Evolutionary conservation across 192 early-diverging fungal species (phyloP).

Genomic region (Kickxella alabastrina): DNA sequence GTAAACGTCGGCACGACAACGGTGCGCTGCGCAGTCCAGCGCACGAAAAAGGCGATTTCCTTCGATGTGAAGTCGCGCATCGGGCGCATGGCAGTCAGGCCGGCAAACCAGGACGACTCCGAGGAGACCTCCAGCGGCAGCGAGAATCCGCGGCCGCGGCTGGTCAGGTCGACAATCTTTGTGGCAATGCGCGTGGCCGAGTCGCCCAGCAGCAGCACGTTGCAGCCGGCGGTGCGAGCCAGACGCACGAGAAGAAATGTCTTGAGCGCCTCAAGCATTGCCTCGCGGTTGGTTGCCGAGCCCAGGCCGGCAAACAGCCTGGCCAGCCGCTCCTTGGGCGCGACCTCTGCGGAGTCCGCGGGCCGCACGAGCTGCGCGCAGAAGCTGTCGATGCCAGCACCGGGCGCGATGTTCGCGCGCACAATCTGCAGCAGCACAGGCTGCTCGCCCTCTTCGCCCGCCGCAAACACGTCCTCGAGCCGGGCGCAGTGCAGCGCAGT

Average conservation of each 20-base stretch:
- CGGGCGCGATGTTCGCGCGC: slow-evolving; percentile 9
- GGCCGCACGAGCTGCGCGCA: slow-evolving; percentile 14
- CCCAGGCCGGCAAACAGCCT: slow-evolving; percentile 54
- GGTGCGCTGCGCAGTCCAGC: slow-evolving; percentile 36
- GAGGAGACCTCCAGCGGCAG: slow-evolving; percentile 71
- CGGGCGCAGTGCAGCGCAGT: slow-evolving; percentile 46
- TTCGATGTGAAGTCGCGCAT: slow-evolving; percentile 78
- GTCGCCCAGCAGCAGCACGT: slow-evolving; percentile 67
- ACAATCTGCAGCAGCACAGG: slow-evolving; percentile 20
- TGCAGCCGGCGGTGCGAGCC: slow-evolving; percentile 54
- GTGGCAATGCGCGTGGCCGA: slow-evolving; percentile 76
- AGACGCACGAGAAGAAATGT: slow-evolving; percentile 53
- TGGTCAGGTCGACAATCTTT: slow-evolving; percentile 69
- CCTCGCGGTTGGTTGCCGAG: slow-evolving; percentile 66
- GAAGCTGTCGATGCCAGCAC: slow-evolving; percentile 8
- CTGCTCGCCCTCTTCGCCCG: slow-evolving; percentile 3
- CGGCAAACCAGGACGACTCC: slow-evolving; percentile 55
- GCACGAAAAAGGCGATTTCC: slow-evolving; percentile 72
- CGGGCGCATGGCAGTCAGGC: slow-evolving; percentile 62
- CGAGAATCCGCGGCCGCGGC: slow-evolving; percentile 80
- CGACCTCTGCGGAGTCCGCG: neutral
- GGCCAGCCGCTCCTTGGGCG: slow-evolving; percentile 43
- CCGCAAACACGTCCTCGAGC: slow-evolving; percentile 65
- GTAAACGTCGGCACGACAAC: slow-evolving; percentile 53
- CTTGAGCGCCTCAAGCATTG: slow-evolving; percentile 64